Base-by-base conservation (phyloP, 2,329 filamentous ascomycete species). In the Colletotrichum higginsianum region DNA sequence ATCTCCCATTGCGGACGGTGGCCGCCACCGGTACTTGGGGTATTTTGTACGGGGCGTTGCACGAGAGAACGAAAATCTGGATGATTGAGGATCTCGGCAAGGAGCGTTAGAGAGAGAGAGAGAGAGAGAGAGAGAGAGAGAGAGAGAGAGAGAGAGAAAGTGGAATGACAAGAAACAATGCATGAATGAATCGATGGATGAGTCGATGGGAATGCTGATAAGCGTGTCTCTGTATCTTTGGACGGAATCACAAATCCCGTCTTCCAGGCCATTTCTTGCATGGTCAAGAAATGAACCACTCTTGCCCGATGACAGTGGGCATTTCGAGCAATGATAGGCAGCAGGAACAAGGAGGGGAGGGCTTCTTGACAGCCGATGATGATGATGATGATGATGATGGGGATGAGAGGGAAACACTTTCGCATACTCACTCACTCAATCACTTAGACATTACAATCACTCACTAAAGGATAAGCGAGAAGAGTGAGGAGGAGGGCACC, bases 41-140 rank as follows among this genome's bases (percentile, higher is more conserved):
- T 13, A 8, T 52, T 67, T 52, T 71, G 52, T 38, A 67, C 35
- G 44, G 44, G 52, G 62, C 46, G 44, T 64, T 71, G 67, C 67
- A 49, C 38, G 44, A 21, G 30, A 11, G 3, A 11, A 26, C 26
- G 4, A 26, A 26, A 26, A 26, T 26, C 26, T 26, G 16, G 35
- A 18, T 11, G 35, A 12, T 35, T 55, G 26, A 35, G 52, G 30
- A 18, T 9, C 9, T 35, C 11, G 9, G 26, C 13, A 30, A 16
- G 7, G 42, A 53, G 35, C 12, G 8, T 8, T n/a, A 35, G 44
- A 6, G 18, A 12, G 8, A 38, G 9, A 38, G 1, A n/a, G 13
- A 13, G 12, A 9, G 18, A 21, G 9, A 2, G 26, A 18, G 15
- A 30, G 26, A 18, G 16, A 18, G 23, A n/a, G 11, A 5, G 30